Evolutionary conservation across 1,139 yeast genomes (phyloP).

Genomic region (Geotrichum siamense): DNA sequence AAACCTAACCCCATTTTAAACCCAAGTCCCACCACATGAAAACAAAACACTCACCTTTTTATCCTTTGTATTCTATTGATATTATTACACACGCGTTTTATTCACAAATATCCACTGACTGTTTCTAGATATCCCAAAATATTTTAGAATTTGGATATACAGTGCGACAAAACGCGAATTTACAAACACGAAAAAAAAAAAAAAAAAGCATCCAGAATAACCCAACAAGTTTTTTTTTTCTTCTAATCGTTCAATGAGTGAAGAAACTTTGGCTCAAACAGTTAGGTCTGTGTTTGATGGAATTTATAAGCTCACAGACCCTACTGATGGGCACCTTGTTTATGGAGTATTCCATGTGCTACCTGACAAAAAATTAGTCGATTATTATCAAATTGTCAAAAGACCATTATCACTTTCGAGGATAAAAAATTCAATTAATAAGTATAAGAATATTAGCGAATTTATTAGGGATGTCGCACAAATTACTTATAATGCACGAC

Average conservation of each 20-base stretch:
- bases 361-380: slow-evolving; percentile 40
- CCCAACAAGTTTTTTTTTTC: no score
- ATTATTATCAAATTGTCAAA: slow-evolving; percentile 43
- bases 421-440: slow-evolving; percentile 44
- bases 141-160: no score
- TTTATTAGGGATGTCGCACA: slow-evolving; percentile 74
- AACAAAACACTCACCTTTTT: no score
- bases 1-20: neutral
- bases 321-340: slow-evolving; percentile 26
- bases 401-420: slow-evolving; percentile 44
- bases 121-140: no score
- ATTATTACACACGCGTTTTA: no score
- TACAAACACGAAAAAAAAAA: no score
- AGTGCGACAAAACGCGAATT: no score
- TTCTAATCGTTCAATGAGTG: no score
- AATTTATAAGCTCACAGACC: slow-evolving; percentile 29
- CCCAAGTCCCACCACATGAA: no score
- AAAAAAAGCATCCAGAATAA: no score
- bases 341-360: slow-evolving; percentile 41
- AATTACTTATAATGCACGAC: slow-evolving; percentile 83
- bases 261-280: slow-evolving; percentile 7
- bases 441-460: slow-evolving; percentile 55
- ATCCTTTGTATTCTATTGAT: no score
- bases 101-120: no score
- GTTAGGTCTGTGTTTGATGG: slow-evolving; percentile 31